Evolutionary conservation across 169 alveolate genomes (phyloP).

Genomic region (Plasmodium yoelii): DNA sequence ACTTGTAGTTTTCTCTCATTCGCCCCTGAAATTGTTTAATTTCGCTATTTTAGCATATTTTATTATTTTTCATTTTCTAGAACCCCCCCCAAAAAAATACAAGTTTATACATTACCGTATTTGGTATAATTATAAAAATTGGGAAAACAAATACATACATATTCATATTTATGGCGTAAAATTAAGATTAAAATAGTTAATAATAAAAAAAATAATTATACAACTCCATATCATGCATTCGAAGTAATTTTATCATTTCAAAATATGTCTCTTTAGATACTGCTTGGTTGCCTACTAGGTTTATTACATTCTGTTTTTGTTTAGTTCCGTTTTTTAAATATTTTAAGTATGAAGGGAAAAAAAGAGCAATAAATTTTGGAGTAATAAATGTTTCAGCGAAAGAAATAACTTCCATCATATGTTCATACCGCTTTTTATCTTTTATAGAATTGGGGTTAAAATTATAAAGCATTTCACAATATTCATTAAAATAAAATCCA

Average conservation of each 20-base stretch:
- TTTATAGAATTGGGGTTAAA: conserved; percentile 5
- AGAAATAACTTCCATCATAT: conserved; percentile 27
- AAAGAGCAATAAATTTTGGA: conserved; percentile 75
- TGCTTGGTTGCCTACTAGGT: conserved; percentile 65
- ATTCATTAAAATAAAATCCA: conserved; percentile 34
- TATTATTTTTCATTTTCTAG: too few species aligned
- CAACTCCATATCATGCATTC: conserved; percentile 49
- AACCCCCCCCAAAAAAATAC: too few species aligned
- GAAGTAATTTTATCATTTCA: conserved; percentile 60
- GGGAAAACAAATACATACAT: too few species aligned
- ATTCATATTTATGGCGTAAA: background rate
- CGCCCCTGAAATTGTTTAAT: too few species aligned
- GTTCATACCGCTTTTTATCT: conserved; percentile 27
- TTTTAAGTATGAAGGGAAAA: conserved; percentile 66
- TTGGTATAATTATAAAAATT: too few species aligned
- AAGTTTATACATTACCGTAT: too few species aligned
- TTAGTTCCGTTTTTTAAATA: conserved; percentile 45
- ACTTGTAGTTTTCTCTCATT: too few species aligned
- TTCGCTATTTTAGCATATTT: too few species aligned
- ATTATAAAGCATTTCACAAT: conserved; percentile 23
- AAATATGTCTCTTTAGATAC: conserved; percentile 69
- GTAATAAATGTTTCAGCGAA: conserved; percentile 69
- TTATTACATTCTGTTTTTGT: conserved; percentile 57
- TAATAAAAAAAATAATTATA: conserved; percentile 55
- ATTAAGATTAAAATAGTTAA: background rate